Evolutionary conservation across 2,329 filamentous ascomycete genomes (phyloP).

Genomic region (Tolypocladium tropicale): DNA sequence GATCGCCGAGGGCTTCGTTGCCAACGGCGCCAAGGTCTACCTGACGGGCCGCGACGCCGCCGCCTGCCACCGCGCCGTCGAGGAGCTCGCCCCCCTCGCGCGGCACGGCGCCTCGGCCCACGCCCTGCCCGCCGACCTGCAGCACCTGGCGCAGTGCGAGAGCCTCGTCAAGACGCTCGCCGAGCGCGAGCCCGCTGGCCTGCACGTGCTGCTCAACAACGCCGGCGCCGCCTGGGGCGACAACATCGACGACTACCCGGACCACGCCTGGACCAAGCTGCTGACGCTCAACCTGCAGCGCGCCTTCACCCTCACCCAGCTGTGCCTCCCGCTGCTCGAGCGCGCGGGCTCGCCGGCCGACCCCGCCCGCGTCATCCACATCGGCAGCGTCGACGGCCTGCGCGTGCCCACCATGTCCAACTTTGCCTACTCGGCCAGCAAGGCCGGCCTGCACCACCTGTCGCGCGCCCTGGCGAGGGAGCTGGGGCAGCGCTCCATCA

Average conservation of each 20-base stretch:
- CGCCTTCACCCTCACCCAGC: constrained; percentile 57
- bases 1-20: constrained; percentile 57
- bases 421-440: constrained; percentile 49
- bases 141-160: constrained; percentile 45
- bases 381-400: constrained; percentile 53
- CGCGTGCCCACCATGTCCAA: constrained; percentile 49
- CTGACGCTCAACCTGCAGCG: constrained; percentile 58
- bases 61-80: constrained; percentile 44
- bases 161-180: constrained; percentile 41
- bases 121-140: constrained; percentile 54
- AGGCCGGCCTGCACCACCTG: constrained; percentile 57
- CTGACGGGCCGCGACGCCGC: constrained; percentile 52
- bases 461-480: constrained; percentile 48
- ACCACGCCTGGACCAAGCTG: constrained; percentile 46
- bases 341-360: constrained; percentile 28
- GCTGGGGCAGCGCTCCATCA: constrained; percentile 49
- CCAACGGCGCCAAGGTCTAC: constrained; percentile 54
- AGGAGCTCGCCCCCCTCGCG: constrained; percentile 43
- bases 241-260: constrained; percentile 47
- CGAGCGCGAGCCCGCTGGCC: constrained; percentile 32
- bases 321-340: constrained; percentile 48
- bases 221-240: constrained; percentile 56
- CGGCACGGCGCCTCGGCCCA: constrained; percentile 34
- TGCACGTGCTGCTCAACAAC: constrained; percentile 59
- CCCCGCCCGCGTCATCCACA: constrained; percentile 52